These are phyloP conservation scores for Spathaspora sp. DNA, from an alignment of 1,139 yeast species.

Conservation along the genomic window DNA sequence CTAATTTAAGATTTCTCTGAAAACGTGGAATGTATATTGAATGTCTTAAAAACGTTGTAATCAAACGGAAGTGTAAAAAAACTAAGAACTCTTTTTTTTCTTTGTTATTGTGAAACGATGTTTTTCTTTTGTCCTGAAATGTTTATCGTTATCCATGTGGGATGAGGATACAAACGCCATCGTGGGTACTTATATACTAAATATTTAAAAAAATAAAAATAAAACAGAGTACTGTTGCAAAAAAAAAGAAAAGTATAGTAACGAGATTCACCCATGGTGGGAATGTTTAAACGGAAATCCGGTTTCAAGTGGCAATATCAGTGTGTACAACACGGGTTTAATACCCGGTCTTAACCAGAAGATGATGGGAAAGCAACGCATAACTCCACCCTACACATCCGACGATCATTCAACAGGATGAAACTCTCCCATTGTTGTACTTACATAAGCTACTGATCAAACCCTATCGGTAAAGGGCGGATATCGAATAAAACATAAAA, in stretches of 20 bases:
- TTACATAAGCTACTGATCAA: no score
- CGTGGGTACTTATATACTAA: conserved; percentile 1
- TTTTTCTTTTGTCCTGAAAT: background rate
- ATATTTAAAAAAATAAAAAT: background rate
- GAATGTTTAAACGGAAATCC: no score
- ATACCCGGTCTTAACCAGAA: no score
- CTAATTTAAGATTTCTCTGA: background rate
- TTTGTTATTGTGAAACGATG: background rate
- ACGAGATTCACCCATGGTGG: background rate
- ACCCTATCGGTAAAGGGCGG: no score
- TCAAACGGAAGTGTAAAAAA: background rate
- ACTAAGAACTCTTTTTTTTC: background rate
- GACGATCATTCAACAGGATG: no score
- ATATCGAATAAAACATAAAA: background rate
- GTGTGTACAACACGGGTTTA: no score
- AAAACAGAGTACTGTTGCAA: no score
- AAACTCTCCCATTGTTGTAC: no score
- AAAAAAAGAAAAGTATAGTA: background rate
- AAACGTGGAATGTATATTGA: background rate
- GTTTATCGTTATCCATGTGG: background rate
- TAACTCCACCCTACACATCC: no score
- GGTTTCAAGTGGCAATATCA: no score
- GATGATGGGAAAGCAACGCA: no score
- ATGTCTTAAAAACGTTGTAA: background rate
- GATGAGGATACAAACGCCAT: background rate